Base-by-base conservation (phyloP, 2,329 filamentous ascomycete genomes). In the Aspergillus ruber region DNA sequence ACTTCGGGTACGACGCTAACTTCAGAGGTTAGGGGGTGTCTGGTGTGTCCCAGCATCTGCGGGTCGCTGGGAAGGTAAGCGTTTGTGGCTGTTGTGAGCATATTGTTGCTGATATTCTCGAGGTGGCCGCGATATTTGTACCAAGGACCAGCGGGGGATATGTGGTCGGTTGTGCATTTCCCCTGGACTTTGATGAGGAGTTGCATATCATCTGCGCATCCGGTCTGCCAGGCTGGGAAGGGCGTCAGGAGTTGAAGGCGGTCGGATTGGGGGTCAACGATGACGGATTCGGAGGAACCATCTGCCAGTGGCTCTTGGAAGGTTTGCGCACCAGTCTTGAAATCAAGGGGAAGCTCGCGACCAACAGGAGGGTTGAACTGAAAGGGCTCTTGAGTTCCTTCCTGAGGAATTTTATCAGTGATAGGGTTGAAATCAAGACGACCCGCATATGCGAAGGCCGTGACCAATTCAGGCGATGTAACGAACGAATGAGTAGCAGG, bases 51-150 rank as follows among this genome's bases (percentile, higher is more conserved):
- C 48, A 59, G 42, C 60, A 61, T 17, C 61, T 51, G 50, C 2
- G 66, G n/a, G 58, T 59, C 6, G 54, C 15, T 2, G 42, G 52
- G 13, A 44, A 57, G 23, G 54, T 51, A 50, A 62, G 85, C 83
- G 75, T 95, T 97, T 74, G 90, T 90, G 63, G 91, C 90, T 75
- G 90, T 91, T 61, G 96, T 96, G 70, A 96, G 76, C 90, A 96
- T 94, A 82, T 96, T 96, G 83, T 96, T 96, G 68, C 90, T 95
- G 76, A 96, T 96, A 81, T 97, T 96, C 82, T 96, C 90, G 63
- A 97, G 80, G 70, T 96, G 91, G 53, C 91, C 91, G 79, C 90
- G 88, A 82, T 96, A 96, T 80, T 96, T 96, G 71, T 96, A 79
- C 90, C 90, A 95, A 49, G 90, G 90, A 54, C 90, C 90, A 55